phyloP scores from a whole-genome alignment of 2,329 filamentous ascomycete genomes.

The Davidsoniella virescens region DNA sequence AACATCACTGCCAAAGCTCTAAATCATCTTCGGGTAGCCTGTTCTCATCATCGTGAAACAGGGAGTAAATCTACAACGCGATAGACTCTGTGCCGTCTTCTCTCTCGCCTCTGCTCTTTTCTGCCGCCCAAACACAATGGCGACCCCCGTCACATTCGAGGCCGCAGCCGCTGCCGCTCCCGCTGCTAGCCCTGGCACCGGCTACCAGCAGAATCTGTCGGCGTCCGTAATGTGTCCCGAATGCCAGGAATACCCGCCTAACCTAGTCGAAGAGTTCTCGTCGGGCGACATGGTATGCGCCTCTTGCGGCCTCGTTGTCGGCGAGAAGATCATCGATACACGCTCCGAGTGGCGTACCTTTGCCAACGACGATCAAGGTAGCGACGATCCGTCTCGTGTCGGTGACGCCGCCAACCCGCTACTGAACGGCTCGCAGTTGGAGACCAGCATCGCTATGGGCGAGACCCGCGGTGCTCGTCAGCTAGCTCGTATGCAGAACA shows the following conservation, averaged over 20 bases:
- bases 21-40: not conserved
- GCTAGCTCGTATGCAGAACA: slow-evolving; percentile 71
- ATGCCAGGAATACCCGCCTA: slow-evolving; percentile 82
- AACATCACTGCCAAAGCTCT: not conserved
- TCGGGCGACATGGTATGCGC: slow-evolving; percentile 85
- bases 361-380: slow-evolving; percentile 92
- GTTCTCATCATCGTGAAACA: not conserved
- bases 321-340: slow-evolving; percentile 83
- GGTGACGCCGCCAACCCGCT: slow-evolving; percentile 85
- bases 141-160: not conserved
- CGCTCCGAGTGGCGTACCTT: slow-evolving; percentile 98
- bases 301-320: slow-evolving; percentile 79
- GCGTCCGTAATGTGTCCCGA: slow-evolving; percentile 75
- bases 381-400: slow-evolving; percentile 94
- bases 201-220: slow-evolving; percentile 71
- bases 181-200: slow-evolving; percentile 15
- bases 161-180: not conserved
- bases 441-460: slow-evolving; percentile 74
- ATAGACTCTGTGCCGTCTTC: not conserved
- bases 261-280: slow-evolving; percentile 83
- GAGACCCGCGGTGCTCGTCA: slow-evolving; percentile 57
- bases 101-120: too few species aligned
- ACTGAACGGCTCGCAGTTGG: slow-evolving; percentile 75
- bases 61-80: not conserved
- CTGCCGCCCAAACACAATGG: not conserved